These are phyloP conservation scores for Erigeron philadelphicus DNA, from an alignment of 140 eudicot genomes.

Conservation along the genomic window DNA sequence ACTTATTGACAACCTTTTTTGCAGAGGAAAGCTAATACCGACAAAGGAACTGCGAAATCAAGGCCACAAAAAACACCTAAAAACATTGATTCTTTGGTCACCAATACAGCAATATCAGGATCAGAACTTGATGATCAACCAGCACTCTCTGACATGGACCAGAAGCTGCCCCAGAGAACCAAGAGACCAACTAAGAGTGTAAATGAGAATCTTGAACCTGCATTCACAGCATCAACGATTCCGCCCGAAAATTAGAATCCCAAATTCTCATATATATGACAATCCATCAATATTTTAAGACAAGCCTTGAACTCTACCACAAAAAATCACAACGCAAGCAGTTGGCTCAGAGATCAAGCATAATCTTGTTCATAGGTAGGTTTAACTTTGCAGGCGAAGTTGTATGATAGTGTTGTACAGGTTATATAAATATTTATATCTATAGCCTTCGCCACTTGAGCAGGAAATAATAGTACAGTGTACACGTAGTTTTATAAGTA, in stretches of 20 bases:
- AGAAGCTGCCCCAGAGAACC: conserved; percentile 46
- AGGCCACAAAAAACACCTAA: conserved; percentile 46
- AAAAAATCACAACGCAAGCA: neutral
- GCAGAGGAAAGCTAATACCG: conserved; percentile 69
- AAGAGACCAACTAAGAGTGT: conserved; percentile 85
- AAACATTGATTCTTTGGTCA: conserved; percentile 36
- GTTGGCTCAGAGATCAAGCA: neutral
- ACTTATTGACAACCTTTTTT: neutral
- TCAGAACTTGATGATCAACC: conserved; percentile 42
- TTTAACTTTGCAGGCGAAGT: neutral
- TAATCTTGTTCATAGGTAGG: neutral
- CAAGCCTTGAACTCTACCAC: conserved; percentile 9
- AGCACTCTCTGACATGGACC: conserved; percentile 20
- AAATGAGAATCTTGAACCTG: conserved; percentile 73
- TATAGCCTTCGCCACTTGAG: neutral
- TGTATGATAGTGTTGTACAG: conserved; percentile 37
- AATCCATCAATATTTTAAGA: neutral
- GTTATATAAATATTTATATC: neutral
- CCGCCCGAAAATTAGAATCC: conserved; percentile 30
- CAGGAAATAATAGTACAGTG: conserved; percentile 11
- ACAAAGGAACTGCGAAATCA: conserved; percentile 50
- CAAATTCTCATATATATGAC: conserved; percentile 13
- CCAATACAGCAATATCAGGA: conserved; percentile 25
- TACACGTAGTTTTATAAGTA: neutral
- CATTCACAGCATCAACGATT: conserved; percentile 39